Base-by-base conservation (phyloP, 2,329 filamentous ascomycete species). In the Chalaropsis ovoidea region DNA sequence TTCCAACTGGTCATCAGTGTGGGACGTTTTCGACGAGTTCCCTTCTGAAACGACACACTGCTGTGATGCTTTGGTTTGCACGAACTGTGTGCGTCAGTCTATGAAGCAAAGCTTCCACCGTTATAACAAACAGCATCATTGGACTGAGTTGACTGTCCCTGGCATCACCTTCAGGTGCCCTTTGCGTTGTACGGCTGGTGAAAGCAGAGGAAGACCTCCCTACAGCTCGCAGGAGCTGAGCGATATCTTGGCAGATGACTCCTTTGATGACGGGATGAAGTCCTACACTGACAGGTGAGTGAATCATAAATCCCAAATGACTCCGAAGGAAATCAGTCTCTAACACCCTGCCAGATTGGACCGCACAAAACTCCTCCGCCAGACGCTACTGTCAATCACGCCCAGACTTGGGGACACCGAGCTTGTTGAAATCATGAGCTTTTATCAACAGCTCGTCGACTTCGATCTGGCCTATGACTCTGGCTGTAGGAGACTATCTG, bases 1-100 rank as follows among this genome's bases (percentile, higher is more conserved):
- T 15, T 27, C 10, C 22, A 11, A 7, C 19, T 8, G 49, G 22
- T 6, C 49, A 11, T 19, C 49, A 15, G 49, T 35, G 35, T 61
- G 58, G 58, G 31, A 41, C n/a, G 17, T 6, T 22, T 61, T 61
- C n/a, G 35, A 41, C 35, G 35, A 61, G 31, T 61, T 61, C 39
- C 31, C 35, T 41, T 19, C 31, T 2, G 58, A 41, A 22, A 27
- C n/a, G 35, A 61, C 58, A 17, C 58, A 17, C n/a, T 61, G 58
- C n/a, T 61, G 58, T 15, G 58, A 61, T 42, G 35, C 35, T 7
- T 11, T 42, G 10, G 31, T 61, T 27, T 61, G 58, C 11, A 61
- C 17, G 39, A 7, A 11, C 17, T 61, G 58, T 42, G 58, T 61
- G 13, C 31, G 11, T 10, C 58, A 24, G 17, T 42, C 39, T 17